phyloP scores from a whole-genome alignment of 306 rosid species.

The Cucurbita maxima region DNA sequence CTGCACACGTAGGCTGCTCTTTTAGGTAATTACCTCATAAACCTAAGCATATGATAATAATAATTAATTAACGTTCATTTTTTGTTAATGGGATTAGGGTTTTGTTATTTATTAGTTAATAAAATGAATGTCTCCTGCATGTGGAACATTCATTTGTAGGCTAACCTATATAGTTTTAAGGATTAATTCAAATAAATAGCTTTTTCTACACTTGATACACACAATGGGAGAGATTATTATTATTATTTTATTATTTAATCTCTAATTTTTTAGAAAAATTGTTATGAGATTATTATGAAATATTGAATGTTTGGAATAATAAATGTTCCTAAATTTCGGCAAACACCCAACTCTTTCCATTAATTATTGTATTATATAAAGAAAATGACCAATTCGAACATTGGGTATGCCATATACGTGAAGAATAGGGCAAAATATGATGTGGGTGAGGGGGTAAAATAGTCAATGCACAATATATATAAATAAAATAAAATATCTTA shows the following conservation, averaged over 20 bases:
- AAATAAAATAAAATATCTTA: background rate
- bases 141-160: background rate
- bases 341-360: background rate
- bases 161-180: background rate
- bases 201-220: background rate
- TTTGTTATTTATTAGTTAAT: background rate
- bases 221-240: too few relatives aligned
- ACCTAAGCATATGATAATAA: background rate
- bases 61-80: too few relatives aligned
- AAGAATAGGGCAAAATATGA: background rate
- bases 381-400: background rate
- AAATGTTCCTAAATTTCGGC: conserved; percentile 7
- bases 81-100: background rate
- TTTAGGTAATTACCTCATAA: background rate
- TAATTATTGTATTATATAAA: background rate
- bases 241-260: too few relatives aligned
- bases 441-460: background rate
- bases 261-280: too few relatives aligned
- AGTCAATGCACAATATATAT: background rate
- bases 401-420: background rate
- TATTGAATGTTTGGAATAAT: background rate
- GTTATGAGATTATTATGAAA: too few relatives aligned
- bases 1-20: background rate
- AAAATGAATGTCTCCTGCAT: background rate
- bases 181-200: background rate